Percentiles rank a stretch among this genome's conserved stretches.
phyloP scores from a whole-genome alignment of 2,329 filamentous ascomycete genomes.

The Alternaria tenuissima region DNA sequence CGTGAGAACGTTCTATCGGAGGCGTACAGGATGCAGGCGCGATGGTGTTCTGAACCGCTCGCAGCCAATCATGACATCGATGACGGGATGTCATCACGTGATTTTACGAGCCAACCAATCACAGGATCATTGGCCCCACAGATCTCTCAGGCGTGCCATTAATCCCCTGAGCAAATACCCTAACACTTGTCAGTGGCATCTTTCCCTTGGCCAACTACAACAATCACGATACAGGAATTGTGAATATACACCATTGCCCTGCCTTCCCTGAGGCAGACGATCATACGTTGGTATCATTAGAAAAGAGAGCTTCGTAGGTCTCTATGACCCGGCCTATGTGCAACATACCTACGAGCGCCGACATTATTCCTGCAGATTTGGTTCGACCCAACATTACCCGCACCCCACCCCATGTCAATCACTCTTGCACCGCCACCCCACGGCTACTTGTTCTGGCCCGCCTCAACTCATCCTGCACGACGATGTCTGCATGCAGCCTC shows the following conservation, averaged over 20 bases:
- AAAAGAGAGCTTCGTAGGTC: background rate
- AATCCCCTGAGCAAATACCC: too few relatives aligned
- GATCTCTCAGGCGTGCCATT: background rate
- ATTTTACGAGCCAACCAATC: slow-evolving; percentile 22
- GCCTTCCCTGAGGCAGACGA: background rate
- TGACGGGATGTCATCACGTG: slow-evolving; percentile 12
- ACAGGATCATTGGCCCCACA: background rate
- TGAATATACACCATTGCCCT: background rate
- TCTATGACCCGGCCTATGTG: too few relatives aligned
- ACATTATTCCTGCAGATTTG: too few relatives aligned
- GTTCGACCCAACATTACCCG: background rate
- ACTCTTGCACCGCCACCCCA: background rate
- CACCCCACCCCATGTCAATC: background rate
- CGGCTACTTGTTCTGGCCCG: too few relatives aligned
- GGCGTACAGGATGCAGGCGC: background rate
- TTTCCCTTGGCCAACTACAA: too few relatives aligned
- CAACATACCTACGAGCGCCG: background rate
- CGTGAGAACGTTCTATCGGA: background rate
- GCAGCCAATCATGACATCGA: background rate
- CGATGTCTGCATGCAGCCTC: background rate
- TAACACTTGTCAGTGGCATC: too few relatives aligned
- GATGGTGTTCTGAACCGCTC: background rate
- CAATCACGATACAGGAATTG: background rate
- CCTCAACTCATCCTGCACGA: background rate
- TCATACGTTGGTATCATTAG: background rate